Evolutionary conservation across 805 yeast species (phyloP).

Genomic region (Starmerella sp.): DNA sequence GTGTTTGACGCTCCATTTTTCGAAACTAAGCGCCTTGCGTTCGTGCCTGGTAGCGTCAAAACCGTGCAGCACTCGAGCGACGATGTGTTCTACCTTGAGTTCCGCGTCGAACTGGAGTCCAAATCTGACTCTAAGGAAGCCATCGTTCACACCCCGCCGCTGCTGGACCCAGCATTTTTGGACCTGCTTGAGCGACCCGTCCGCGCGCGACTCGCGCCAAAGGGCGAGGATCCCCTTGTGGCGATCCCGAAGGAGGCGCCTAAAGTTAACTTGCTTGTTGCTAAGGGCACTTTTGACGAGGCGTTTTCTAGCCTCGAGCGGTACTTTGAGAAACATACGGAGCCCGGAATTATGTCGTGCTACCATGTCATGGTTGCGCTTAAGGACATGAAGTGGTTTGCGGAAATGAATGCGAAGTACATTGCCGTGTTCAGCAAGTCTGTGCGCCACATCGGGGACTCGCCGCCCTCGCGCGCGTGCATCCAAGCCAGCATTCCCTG

Average conservation of each 20-base stretch:
- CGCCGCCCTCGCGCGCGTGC: conserved; percentile 87
- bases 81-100: conserved; percentile 58
- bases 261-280: not conserved
- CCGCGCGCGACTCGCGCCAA: not conserved
- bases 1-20: conserved; percentile 88
- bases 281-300: conserved; percentile 6
- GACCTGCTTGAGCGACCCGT: conserved; percentile 14
- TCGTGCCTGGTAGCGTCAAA: conserved; percentile 30
- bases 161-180: conserved; percentile 30
- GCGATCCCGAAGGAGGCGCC: not conserved
- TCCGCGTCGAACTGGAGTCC: conserved; percentile 35
- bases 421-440: conserved; percentile 42
- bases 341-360: not conserved
- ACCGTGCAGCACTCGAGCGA: conserved; percentile 41
- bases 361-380: conserved; percentile 32
- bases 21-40: conserved; percentile 35
- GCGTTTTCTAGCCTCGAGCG: conserved; percentile 6
- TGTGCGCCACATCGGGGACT: conserved; percentile 11
- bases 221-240: not conserved
- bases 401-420: conserved; percentile 51
- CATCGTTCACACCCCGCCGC: conserved; percentile 19
- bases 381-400: conserved; percentile 54
- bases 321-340: not conserved
- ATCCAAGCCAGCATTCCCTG: conserved; percentile 47
- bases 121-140: conserved; percentile 30